These are phyloP conservation scores for Zoysia matrella DNA, from an alignment of 202 grass and related monocot species.

Conservation along the genomic window DNA sequence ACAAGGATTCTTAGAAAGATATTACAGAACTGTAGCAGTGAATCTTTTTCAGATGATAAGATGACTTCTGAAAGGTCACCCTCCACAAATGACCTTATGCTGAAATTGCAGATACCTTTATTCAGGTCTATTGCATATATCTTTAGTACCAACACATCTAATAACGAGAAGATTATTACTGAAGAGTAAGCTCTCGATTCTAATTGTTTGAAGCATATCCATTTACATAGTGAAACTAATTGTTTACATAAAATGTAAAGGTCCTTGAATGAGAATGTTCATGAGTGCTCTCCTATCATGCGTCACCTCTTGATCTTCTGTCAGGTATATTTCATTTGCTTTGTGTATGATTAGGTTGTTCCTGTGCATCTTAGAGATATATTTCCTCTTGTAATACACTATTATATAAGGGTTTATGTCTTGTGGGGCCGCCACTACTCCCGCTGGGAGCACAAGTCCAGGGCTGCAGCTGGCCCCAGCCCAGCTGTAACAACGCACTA, in stretches of 20 bases:
- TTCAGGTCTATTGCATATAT: slow-evolving; percentile 73
- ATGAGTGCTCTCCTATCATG: slow-evolving; percentile 72
- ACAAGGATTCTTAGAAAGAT: slow-evolving; percentile 67
- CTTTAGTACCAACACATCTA: slow-evolving; percentile 57
- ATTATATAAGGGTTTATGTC: no score
- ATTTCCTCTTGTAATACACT: no score
- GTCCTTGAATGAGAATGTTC: slow-evolving; percentile 53
- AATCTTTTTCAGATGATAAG: slow-evolving; percentile 46
- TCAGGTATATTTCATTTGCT: slow-evolving; percentile 66
- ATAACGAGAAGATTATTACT: slow-evolving; percentile 40
- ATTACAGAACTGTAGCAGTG: slow-evolving; percentile 56
- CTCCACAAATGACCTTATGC: slow-evolving; percentile 46
- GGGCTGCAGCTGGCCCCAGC: no score
- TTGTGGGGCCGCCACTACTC: no score
- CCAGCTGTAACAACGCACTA: no score
- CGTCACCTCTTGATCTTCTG: slow-evolving; percentile 71
- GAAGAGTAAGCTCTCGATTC: slow-evolving; percentile 58
- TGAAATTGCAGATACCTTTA: slow-evolving; percentile 75
- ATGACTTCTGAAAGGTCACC: slow-evolving; percentile 42
- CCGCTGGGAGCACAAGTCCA: no score
- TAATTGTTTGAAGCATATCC: slow-evolving; percentile 38
- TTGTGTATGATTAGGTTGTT: slow-evolving; percentile 12
- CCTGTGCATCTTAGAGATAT: background rate
- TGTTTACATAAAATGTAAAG: slow-evolving; percentile 51
- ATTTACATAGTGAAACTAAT: slow-evolving; percentile 39